These are phyloP conservation scores for Pilatotrama ljubarskyi DNA, from an alignment of 768 basidiomycete species.

Conservation along the genomic window DNA sequence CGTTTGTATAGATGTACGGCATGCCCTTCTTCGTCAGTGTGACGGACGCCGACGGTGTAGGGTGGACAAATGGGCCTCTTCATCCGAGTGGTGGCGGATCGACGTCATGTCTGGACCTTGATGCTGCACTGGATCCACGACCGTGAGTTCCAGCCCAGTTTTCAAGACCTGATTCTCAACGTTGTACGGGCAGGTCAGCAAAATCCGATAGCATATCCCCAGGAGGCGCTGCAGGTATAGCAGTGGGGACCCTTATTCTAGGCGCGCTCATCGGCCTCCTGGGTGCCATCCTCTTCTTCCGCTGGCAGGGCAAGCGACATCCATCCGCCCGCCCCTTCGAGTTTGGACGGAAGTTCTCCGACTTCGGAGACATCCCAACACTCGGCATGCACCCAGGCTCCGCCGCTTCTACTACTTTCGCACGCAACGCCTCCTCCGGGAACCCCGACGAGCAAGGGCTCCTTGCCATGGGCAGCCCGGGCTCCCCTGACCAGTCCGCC, in stretches of 20 bases:
- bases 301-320: not conserved
- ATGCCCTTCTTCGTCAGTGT: slow-evolving; percentile 59
- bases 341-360: slow-evolving; percentile 10
- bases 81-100: slow-evolving; percentile 49
- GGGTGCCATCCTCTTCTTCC: slow-evolving; percentile 6
- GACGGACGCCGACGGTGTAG: slow-evolving; percentile 48
- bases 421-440: not conserved
- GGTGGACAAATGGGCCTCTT: slow-evolving; percentile 59
- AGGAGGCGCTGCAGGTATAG: slow-evolving; percentile 28
- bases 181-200: not conserved
- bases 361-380: slow-evolving; percentile 23
- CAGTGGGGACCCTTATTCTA: slow-evolving; percentile 25
- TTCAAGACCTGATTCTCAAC: not conserved
- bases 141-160: not conserved
- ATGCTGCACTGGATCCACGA: not conserved
- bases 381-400: slow-evolving; percentile 8
- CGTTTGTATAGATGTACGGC: slow-evolving; percentile 44
- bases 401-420: slow-evolving; percentile 1
- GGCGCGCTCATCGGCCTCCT: slow-evolving; percentile 25
- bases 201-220: slow-evolving; percentile 6
- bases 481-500: not conserved
- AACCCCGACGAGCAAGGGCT: slow-evolving; percentile 6
- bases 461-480: not conserved
- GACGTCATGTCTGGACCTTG: slow-evolving; percentile 41
- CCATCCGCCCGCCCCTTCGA: not conserved